Base-by-base conservation (phyloP, 106 monocot species). In the Dendrobium nobile region DNA sequence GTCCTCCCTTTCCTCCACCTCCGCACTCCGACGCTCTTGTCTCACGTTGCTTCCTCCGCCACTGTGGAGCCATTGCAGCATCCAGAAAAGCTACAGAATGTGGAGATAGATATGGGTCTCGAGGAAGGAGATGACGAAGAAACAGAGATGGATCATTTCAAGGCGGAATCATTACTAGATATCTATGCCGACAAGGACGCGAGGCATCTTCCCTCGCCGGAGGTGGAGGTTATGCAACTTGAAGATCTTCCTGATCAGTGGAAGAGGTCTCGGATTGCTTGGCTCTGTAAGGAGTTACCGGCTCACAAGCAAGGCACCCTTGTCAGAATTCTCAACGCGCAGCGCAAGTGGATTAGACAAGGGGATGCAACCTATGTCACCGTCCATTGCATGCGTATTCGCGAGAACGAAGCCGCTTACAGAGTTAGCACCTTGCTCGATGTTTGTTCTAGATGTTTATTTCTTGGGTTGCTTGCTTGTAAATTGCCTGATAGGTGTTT, bases 261-360 rank as follows among this genome's bases (percentile, higher is more conserved):
- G 99, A 64, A 92, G 77, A 81, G 95, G 80, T 79, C 99, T 5
- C 93, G 81, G 84, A 88, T 99, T 47, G 99, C 93, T 4, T 99
- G 98, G 99, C 95, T 99, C 41, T 99, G 99, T 85, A 95, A 95
- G 85, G 93, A 99, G 84, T 82, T 99, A 10, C 99, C 99, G 3
- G 80, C 91, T 41, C 86, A 95, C 86, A 92, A 90, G 88, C 92
- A 88, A 28, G 84, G 88, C n/a, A 91, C 86, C 9, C 43, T 93
- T 61, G 78, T 88, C 78, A 85, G 95, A 76, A 75, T 95, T 73
- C 95, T 99, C 84, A 91, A 93, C 81, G 95, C 91, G 54, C 95
- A 99, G 88, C 87, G 88, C 77, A 95, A 95, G 81, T 99, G 99
- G 99, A 77, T 99, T 79, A 87, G 77, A 22, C 99, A 95, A 82